Evolutionary conservation across 164 flowering plant genomes (phyloP), one percentile per base, ranked within the genome.

Genomic region (grape (Vitis vinifera)): DNA sequence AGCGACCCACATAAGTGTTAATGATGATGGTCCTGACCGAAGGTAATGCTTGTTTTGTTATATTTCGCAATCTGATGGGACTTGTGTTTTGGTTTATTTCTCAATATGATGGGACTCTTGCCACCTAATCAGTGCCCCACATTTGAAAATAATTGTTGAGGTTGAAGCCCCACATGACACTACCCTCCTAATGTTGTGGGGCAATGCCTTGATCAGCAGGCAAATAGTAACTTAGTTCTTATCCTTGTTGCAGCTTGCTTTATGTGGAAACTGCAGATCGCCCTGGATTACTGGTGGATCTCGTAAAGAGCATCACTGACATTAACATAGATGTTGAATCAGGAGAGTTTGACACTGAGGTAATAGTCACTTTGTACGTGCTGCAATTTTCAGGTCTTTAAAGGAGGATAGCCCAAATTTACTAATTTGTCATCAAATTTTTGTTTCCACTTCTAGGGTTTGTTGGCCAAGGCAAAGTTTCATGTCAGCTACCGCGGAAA

Each of bases 301-400:
- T 96, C 59, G 97, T 93, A 44, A 91, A 88, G 83, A 83, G 79
- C 55, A 85, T 93, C 17, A 88, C 97, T 52, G 99, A 96, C 69
- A 91, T 91, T 70, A 88, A 80, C 73, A 44, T 96, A 58, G 71
- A 83, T 58, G 95, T 96, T 57, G 84, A 85, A 71, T 96, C 98
- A 3, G 99, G 99, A 75, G 99, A 96, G 68, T 96, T 96, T 67
- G 99, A 96, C 76, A 93, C 99, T 13, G 98, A 92, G 98, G 99
- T 95, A 70, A 71, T 53, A 23, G 27, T 23, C 27, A 31, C 44
- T 31, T 6, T 31, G 5, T 31, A 6, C 7, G 4, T 31, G 44
- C 44, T 31, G 44, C 5, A 31, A 31, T 31, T 31, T 31, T 31
- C 44, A 31, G 44, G 44, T 31, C 44, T 4, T 31, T 31, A 31